Percentiles rank a stretch among this genome's conserved stretches.
phyloP scores from a whole-genome alignment of 2,329 filamentous ascomycete species.

The Microdochium paspali region DNA sequence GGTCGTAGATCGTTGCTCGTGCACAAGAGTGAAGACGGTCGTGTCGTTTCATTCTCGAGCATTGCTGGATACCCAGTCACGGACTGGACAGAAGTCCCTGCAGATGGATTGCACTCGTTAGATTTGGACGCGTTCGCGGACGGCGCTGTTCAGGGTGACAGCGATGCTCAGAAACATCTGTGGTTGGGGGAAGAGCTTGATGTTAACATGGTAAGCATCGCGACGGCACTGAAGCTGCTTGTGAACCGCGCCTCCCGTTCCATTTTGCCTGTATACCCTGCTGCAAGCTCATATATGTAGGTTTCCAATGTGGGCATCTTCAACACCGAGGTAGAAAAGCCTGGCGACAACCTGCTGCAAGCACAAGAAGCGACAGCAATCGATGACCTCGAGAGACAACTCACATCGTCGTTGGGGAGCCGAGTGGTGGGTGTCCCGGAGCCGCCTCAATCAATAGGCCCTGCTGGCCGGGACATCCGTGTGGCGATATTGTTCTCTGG shows the following conservation, averaged over 20 bases:
- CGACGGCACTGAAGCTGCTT: not conserved
- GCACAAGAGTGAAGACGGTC: conserved; percentile 28
- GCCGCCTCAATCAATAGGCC: conserved; percentile 28
- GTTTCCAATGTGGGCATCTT: conserved; percentile 44
- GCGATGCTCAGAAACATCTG: conserved; percentile 12
- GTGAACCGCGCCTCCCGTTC: not conserved
- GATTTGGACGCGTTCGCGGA: conserved; percentile 30
- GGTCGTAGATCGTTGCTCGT: conserved; percentile 75
- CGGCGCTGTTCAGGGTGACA: conserved; percentile 4
- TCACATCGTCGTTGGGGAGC: conserved; percentile 52
- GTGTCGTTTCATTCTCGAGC: conserved; percentile 58
- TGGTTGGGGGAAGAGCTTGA: conserved; percentile 24
- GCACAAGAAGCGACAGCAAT: conserved; percentile 37
- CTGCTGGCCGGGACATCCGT: conserved; percentile 30
- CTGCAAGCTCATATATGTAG: conserved; percentile 18
- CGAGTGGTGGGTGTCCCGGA: conserved; percentile 58
- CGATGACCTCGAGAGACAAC: conserved; percentile 27
- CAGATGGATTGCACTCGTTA: conserved; percentile 69
- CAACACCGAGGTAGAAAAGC: conserved; percentile 23
- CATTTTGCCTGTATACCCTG: not conserved
- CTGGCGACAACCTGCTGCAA: not conserved
- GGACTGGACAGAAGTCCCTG: conserved; percentile 72
- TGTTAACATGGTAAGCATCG: conserved; percentile 33
- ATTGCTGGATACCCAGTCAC: conserved; percentile 44
- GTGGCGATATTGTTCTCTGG: conserved; percentile 87